Base-by-base conservation (phyloP, 1,139 yeast species). In the Komagataea norvegica region DNA sequence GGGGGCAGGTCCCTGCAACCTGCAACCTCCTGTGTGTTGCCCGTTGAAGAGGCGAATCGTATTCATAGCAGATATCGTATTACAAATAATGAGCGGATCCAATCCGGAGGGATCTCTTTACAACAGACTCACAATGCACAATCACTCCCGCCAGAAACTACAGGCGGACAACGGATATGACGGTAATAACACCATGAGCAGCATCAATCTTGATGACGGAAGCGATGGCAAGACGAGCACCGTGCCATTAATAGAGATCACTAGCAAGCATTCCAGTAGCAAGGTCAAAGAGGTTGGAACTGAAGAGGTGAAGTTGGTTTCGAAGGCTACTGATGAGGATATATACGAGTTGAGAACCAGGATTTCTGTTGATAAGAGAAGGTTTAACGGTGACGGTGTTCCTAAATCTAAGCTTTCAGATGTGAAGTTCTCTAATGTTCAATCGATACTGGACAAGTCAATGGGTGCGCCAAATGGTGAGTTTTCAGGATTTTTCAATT, bases 401-500 rank as follows among this genome's bases (percentile, higher is more conserved):
- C 54, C 55, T 26, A 54, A 54, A 24, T 70, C 74, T 4, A 57
- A 62, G 25, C 65, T 72, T 42, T 65, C 68, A 15, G 78, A 72
- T 47, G 67, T 71, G 27, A 61, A 63, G 33, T 71, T 71, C 49
- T 62, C 64, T 26, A 54, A 57, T 11, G 56, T 69, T 10, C 60
- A 72, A 5, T 68, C 79, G 5, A 71, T 77, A 6, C 64, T 77
- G 42, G 84, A 77, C 51, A 61, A 68, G 24, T 64, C 55, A 15
- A 56, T 58, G 18, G 49, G 48, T 28, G 34, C 34, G 21, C 48
- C 48, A 34, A 41, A 43, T 30, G 44, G 47, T 22, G 48, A 56
- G 52, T 81, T 77, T 54, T 74, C 70, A 46, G 93, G 91, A 1
- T 64, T 82, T 30, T 83, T 74, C 51, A 74, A 81, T 10, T 67